Evolutionary conservation across 306 rosid genomes (phyloP).

Genomic region (Vicia faba): DNA sequence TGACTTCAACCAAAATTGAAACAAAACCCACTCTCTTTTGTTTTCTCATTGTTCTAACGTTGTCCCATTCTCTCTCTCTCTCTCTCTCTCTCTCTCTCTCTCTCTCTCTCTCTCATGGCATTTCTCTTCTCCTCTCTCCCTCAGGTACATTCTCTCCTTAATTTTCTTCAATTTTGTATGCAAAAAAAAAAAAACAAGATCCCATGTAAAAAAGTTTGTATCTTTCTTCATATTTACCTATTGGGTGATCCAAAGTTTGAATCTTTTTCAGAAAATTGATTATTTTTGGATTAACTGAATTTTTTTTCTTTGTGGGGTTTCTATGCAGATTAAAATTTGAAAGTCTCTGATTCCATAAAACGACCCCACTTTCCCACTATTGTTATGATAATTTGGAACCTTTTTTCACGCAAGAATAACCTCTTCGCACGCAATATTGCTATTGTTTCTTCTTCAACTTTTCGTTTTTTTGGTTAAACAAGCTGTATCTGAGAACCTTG

Average conservation of each 20-base stretch:
- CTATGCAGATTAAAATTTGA: conserved; percentile 58
- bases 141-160: conserved; percentile 47
- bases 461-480: conserved; percentile 43
- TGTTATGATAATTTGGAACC: conserved; percentile 54
- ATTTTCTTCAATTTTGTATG: conserved; percentile 12
- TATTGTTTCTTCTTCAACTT: conserved; percentile 46
- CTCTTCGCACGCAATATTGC: conserved; percentile 41
- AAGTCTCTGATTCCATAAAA: conserved; percentile 39
- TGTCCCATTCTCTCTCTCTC: conserved; percentile 39
- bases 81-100: conserved; percentile 32
- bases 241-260: conserved; percentile 29
- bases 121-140: conserved; percentile 39
- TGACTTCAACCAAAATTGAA: conserved; percentile 33
- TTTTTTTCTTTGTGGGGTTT: conserved; percentile 44
- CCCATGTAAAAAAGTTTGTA: conserved; percentile 23
- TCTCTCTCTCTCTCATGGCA: conserved; percentile 41
- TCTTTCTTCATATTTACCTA: conserved; percentile 12
- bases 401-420: conserved; percentile 58
- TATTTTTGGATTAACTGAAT: conserved; percentile 17
- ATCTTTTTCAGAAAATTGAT: conserved; percentile 29
- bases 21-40: conserved; percentile 42
- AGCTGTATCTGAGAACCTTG: conserved; percentile 45
- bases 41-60: conserved; percentile 32
- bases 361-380: conserved; percentile 47
- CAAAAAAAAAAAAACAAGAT: conserved; percentile 37